phyloP scores from a whole-genome alignment of 805 yeast genomes.

The Kurtzmaniella cleridarum region DNA sequence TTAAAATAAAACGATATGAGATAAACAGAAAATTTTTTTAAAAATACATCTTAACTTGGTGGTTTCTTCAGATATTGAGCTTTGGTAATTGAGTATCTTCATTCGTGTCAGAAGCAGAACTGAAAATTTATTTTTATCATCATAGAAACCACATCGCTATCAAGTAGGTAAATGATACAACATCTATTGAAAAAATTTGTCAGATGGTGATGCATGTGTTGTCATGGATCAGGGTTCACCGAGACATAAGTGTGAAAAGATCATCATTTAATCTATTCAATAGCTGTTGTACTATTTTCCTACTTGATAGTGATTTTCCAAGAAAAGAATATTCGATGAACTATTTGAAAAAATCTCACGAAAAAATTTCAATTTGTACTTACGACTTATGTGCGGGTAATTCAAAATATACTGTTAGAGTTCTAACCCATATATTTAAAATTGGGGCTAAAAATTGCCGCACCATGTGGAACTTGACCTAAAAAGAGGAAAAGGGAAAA shows the following conservation, averaged over 20 bases:
- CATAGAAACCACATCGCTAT: slow-evolving; percentile 33
- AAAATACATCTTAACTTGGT: no score
- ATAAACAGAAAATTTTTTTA: not conserved
- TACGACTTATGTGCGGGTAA: no score
- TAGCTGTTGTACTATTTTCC: not conserved
- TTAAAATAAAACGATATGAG: no score
- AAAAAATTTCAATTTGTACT: no score
- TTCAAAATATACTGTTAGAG: no score
- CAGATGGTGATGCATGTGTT: slow-evolving; percentile 98
- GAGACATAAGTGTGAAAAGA: slow-evolving; percentile 28
- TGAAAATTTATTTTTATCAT: slow-evolving; percentile 63
- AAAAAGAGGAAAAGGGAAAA: no score
- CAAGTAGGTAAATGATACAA: slow-evolving; percentile 5
- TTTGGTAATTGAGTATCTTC: slow-evolving; percentile 78
- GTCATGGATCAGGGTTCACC: slow-evolving; percentile 75
- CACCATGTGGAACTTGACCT: no score
- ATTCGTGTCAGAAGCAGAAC: slow-evolving; percentile 96
- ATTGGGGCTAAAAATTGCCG: no score
- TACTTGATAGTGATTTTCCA: not conserved
- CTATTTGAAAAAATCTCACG: no score
- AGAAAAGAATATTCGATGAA: no score
- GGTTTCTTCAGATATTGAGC: slow-evolving; percentile 40
- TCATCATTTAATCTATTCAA: slow-evolving; percentile 15
- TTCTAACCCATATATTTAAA: no score
- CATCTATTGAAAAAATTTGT: slow-evolving; percentile 17